These are phyloP conservation scores for Malassezia equina DNA, from an alignment of 1,284 basidiomycete species.

Conservation along the genomic window DNA sequence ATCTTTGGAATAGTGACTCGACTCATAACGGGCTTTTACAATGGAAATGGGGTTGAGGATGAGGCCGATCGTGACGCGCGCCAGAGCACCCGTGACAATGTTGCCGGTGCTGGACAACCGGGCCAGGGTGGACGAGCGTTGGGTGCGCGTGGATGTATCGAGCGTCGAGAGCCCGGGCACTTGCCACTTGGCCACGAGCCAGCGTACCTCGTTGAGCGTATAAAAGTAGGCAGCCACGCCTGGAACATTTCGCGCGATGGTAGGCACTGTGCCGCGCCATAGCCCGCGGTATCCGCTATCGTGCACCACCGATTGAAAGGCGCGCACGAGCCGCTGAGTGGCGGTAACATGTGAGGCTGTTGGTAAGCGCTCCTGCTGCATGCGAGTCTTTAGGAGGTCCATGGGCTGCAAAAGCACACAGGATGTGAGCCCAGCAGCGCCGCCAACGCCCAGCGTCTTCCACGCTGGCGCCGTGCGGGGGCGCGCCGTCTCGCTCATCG, in stretches of 20 bases:
- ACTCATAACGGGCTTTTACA: constrained; percentile 84
- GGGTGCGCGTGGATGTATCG: constrained; percentile 77
- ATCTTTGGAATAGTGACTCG: constrained; percentile 33
- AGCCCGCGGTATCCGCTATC: constrained; percentile 28
- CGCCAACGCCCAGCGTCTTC: constrained; percentile 38
- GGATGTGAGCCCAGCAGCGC: constrained; percentile 37
- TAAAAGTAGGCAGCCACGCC: constrained; percentile 47
- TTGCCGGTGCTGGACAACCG: constrained; percentile 72
- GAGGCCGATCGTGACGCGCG: constrained; percentile 75
- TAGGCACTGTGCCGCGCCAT: constrained; percentile 44
- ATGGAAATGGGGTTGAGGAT: constrained; percentile 85
- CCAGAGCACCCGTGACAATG: constrained; percentile 74
- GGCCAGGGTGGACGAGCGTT: constrained; percentile 42
- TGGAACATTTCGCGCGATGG: constrained; percentile 42
- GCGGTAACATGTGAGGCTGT: neutral
- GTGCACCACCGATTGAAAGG: constrained; percentile 9
- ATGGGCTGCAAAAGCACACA: constrained; percentile 45
- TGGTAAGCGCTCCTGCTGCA: constrained; percentile 28
- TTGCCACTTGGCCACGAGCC: constrained; percentile 24
- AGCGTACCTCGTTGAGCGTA: constrained; percentile 36
- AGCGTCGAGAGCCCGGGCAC: constrained; percentile 29
- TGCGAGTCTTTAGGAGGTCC: constrained; percentile 44
- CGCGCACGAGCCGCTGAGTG: constrained; percentile 10
- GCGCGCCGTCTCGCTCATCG: constrained; percentile 4
- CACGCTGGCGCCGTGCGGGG: constrained; percentile 1